phyloP scores from a whole-genome alignment of 1,139 yeast genomes.

The Diutina scorzettiae region DNA sequence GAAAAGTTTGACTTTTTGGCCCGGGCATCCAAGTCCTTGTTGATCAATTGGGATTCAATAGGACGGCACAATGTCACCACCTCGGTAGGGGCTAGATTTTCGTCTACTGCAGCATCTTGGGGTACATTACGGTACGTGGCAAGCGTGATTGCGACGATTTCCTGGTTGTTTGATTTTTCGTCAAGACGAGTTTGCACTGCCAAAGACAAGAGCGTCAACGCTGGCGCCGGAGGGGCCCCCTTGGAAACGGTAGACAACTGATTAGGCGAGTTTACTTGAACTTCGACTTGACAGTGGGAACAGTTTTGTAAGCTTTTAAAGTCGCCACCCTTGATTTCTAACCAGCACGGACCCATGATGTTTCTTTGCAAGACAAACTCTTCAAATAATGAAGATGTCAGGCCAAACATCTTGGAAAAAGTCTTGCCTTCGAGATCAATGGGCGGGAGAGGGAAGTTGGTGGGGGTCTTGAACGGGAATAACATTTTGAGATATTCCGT shows the following conservation, averaged over 20 bases:
- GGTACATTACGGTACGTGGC: constrained; percentile 57
- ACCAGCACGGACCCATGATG: constrained; percentile 98
- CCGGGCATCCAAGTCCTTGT: background rate
- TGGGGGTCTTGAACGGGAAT: constrained; percentile 58
- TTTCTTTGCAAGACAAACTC: constrained; percentile 72
- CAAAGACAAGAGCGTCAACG: constrained; percentile 58
- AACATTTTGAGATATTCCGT: constrained; percentile 71
- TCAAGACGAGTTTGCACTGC: constrained; percentile 76
- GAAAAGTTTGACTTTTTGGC: constrained; percentile 26
- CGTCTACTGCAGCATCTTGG: constrained; percentile 61
- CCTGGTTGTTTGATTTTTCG: constrained; percentile 62
- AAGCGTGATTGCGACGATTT: constrained; percentile 71
- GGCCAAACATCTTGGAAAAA: constrained; percentile 72
- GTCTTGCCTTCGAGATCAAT: constrained; percentile 63
- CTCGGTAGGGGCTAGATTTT: constrained; percentile 41
- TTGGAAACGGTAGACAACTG: constrained; percentile 30
- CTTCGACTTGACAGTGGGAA: constrained; percentile 76
- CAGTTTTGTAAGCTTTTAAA: constrained; percentile 49
- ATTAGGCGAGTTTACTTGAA: constrained; percentile 41
- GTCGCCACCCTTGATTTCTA: constrained; percentile 55
- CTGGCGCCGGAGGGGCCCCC: constrained; percentile 36
- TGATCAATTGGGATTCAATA: constrained; percentile 31
- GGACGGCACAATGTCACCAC: constrained; percentile 69
- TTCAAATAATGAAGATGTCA: constrained; percentile 65
- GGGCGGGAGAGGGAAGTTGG: constrained; percentile 41